These are phyloP conservation scores for Teratosphaeria gauchensis DNA, from an alignment of 2,329 filamentous ascomycete species.

Conservation along the genomic window DNA sequence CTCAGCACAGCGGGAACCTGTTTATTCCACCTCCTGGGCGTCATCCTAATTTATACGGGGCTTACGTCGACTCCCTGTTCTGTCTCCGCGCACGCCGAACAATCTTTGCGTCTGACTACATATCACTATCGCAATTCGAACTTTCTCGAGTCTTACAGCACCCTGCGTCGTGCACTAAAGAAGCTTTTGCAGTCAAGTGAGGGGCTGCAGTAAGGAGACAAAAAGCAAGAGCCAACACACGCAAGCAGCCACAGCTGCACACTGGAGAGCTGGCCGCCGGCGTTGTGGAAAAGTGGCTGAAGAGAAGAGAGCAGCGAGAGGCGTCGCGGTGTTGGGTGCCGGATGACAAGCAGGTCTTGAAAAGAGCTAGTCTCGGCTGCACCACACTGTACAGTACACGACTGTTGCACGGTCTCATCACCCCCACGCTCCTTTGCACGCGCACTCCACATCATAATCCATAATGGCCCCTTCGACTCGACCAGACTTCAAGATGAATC, in stretches of 20 bases:
- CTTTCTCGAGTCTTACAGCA: neutral
- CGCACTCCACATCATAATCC: conserved; percentile 5
- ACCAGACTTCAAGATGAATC: conserved; percentile 72
- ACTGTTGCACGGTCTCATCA: conserved; percentile 5
- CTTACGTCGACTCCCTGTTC: neutral
- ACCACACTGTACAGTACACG: conserved; percentile 3
- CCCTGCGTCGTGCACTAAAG: neutral
- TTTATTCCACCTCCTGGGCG: neutral
- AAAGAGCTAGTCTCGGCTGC: conserved; percentile 4
- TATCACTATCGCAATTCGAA: neutral
- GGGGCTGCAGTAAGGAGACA: neutral
- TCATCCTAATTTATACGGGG: neutral
- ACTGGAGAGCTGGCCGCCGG: neutral
- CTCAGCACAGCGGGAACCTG: neutral
- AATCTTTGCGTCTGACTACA: neutral
- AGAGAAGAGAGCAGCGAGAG: neutral
- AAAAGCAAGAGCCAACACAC: neutral
- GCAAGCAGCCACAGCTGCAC: neutral
- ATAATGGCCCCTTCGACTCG: conserved; percentile 82
- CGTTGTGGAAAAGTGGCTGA: neutral
- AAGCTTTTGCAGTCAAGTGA: neutral
- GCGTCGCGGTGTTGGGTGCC: neutral
- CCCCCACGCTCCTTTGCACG: conserved; percentile 6
- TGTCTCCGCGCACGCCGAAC: neutral
- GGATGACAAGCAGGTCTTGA: conserved; percentile 2